Evolutionary conservation across 2,329 filamentous ascomycete genomes (phyloP).

Genomic region (Fusarium sp.): DNA sequence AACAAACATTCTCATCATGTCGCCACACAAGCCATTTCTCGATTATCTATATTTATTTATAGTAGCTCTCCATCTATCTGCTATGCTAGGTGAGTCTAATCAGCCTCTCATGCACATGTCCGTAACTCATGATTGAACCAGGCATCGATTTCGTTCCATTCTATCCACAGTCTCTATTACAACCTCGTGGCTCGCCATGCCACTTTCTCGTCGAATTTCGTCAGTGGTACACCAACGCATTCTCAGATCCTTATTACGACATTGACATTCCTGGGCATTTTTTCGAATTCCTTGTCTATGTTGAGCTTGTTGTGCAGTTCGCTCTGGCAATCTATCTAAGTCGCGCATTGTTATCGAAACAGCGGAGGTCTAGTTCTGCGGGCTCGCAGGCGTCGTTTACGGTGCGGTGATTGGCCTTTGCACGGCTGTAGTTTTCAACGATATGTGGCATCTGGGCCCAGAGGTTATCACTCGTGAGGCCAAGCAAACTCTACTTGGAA

Average conservation of each 20-base stretch:
- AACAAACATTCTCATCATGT: neutral
- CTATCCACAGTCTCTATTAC: neutral
- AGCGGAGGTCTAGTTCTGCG: neutral
- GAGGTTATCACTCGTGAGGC: neutral
- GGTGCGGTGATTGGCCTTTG: neutral
- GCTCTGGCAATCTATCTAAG: neutral
- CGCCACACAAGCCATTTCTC: neutral
- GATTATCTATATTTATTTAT: neutral
- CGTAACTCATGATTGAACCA: neutral
- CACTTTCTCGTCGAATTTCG: neutral
- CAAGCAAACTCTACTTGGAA: neutral
- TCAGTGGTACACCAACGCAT: neutral
- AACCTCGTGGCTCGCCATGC: neutral
- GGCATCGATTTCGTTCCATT: neutral
- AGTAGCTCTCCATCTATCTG: neutral
- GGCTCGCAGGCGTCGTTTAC: neutral
- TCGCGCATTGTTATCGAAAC: neutral
- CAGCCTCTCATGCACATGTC: fast-evolving
- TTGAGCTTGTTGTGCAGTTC: neutral
- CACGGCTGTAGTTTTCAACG: neutral
- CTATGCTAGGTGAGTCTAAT: neutral
- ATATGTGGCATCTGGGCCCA: neutral
- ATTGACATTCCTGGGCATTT: neutral
- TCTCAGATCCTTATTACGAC: neutral
- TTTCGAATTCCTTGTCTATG: neutral